Evolutionary conservation across 805 yeast genomes (phyloP), one percentile per base, ranked within the genome.

Genomic region (Candida suzukii): DNA sequence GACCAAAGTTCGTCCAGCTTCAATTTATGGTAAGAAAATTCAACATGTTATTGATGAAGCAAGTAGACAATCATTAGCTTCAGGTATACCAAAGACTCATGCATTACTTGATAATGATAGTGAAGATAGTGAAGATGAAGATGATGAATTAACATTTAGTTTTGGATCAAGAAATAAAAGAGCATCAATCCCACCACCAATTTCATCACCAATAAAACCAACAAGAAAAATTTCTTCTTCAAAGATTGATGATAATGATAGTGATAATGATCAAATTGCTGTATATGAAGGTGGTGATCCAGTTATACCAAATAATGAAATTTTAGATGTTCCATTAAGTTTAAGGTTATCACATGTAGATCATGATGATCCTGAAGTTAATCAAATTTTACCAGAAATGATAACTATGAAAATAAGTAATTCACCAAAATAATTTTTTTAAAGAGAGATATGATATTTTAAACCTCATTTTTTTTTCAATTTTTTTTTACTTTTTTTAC

Each of bases 311-410:
- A 21, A 20, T 3, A 40, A 34, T 29, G 42, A 40, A n/a, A 11
- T 40, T 2, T 22, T 26, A 8, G 42, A 40, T 29, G 42, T 40
- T 27, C 42, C 42, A 11, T 16, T 28, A 27, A 17, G 27, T 16
- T n/a, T 40, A 2, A 30, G 18, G 12, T 7, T 35, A 10, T 22
- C 29, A 3, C 28, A 22, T 17, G 29, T 33, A 14, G 29, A 16
- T 30, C 37, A 21, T 22, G 35, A 38, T 12, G 37, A 24, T 17
- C 6, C 38, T 7, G 41, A 39, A 14, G 41, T 39, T 16, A 24
- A 13, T 17, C 21, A 39, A 20, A 17, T 39, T 3, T 7, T 33
- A 9, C 41, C 41, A n/a, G 41, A 33, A 16, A 14, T 39, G 24
- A 30, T 29, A 10, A 19, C 9, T 9, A 9, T 38, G 14, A 17